These are phyloP conservation scores for Pleurotus eryngii DNA, from an alignment of 768 basidiomycete genomes.

Conservation along the genomic window DNA sequence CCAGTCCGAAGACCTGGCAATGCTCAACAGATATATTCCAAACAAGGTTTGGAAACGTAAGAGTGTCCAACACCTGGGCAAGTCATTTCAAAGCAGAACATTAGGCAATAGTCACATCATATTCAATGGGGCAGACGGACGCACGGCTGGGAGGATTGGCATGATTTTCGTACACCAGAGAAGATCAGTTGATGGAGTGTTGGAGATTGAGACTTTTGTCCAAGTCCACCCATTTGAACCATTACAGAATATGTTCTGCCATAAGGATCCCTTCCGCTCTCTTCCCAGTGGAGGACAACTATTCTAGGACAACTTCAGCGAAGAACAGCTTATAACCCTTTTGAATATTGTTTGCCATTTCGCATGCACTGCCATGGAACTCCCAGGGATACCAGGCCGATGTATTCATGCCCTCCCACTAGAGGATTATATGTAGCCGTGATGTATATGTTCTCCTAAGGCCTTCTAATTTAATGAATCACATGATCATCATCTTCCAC, in stretches of 20 bases:
- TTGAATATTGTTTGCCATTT: conserved; percentile 15
- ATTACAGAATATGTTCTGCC: not conserved
- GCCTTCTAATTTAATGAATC: no score
- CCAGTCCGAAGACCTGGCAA: not conserved
- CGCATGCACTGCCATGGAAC: not conserved
- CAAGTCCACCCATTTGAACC: conserved; percentile 1
- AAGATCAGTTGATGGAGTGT: not conserved
- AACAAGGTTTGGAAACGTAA: not conserved
- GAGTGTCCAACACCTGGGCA: not conserved
- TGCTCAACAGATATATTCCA: not conserved
- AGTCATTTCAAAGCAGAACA: not conserved
- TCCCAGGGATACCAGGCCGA: conserved; percentile 4
- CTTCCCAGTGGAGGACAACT: conserved; percentile 13
- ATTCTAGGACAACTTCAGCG: conserved; percentile 8
- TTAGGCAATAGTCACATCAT: conserved; percentile 9
- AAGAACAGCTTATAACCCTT: not conserved
- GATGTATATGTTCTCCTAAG: no score
- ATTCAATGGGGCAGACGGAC: not conserved
- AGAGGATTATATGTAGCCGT: not conserved
- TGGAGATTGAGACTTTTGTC: conserved; percentile 6
- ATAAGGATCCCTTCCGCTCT: conserved; percentile 9
- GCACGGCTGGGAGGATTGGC: conserved; percentile 11
- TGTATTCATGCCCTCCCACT: conserved; percentile 9
- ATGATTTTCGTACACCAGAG: conserved; percentile 9
- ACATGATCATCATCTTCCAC: no score